Percentiles rank a stretch among this genome's conserved stretches.
Evolutionary conservation across 768 basidiomycete genomes (phyloP).

Genomic region (Tubosaeta brunneosetosa): DNA sequence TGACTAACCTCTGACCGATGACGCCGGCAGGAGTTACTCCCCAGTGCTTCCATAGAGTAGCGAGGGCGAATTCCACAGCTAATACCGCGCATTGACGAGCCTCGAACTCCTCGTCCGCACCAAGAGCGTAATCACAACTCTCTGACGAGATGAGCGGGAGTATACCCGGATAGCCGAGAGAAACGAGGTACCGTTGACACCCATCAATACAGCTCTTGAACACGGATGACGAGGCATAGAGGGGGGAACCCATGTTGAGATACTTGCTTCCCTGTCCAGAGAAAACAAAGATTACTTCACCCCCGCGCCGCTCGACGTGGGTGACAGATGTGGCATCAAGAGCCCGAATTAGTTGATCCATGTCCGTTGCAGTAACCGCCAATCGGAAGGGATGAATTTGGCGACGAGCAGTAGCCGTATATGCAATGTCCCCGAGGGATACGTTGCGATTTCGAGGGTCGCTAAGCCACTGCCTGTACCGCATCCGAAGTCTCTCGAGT

Average conservation of each 20-base stretch:
- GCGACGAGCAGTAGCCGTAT: constrained; percentile 64
- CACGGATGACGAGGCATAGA: constrained; percentile 46
- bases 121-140: constrained; percentile 17
- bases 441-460: constrained; percentile 19
- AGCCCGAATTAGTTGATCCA: constrained; percentile 43
- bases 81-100: constrained; percentile 53
- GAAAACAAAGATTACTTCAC: constrained; percentile 59
- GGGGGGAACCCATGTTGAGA: constrained; percentile 53
- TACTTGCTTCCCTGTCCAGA: constrained; percentile 73
- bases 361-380: constrained; percentile 41
- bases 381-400: constrained; percentile 52
- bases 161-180: constrained; percentile 49
- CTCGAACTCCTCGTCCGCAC: constrained; percentile 37
- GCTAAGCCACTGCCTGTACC: constrained; percentile 48
- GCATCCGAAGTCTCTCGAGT: constrained; percentile 43
- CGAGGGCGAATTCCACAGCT: constrained; percentile 58
- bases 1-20: constrained; percentile 64
- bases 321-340: constrained; percentile 36
- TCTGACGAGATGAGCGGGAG: constrained; percentile 37
- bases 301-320: constrained; percentile 23
- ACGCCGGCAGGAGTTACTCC: constrained; percentile 58
- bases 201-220: constrained; percentile 54
- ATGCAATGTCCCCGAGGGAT: constrained; percentile 51
- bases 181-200: constrained; percentile 49
- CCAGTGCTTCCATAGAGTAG: constrained; percentile 64